Evolutionary conservation across 306 rosid species (phyloP), one percentile per base, ranked within the genome.

Genomic region (Lithocarpus polystachyus): DNA sequence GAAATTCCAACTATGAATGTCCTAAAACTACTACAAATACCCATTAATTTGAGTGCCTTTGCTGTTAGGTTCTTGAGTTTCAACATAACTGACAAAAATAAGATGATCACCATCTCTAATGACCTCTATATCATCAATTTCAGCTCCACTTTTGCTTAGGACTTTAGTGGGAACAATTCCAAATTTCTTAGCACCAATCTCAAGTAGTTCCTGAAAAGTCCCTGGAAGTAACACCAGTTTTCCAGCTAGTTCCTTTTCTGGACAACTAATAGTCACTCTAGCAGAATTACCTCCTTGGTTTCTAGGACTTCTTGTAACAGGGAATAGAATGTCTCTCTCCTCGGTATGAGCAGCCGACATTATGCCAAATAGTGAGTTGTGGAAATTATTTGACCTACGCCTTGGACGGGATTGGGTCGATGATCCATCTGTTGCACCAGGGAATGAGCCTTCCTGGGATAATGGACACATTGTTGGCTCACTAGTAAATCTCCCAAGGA

Each of bases 101-200:
- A 95, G 91, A 83, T 89, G 89, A 75, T 95, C 99, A 54, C 92
- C 94, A 31, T 95, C 98, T 78, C 98, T 95, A 81, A 95, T 90
- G 26, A 95, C 98, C 18, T 93, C 94, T 74, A 90, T 64, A 29
- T 83, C 82, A 29, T 93, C 98, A 72, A 95, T 88, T 79, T 88
- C 93, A 75, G 88, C 94, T 68, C 98, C 98, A 74, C 82, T 91
- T 84, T 75, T 84, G 86, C 64, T 77, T 0, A 93, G 57, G 70
- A 95, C 83, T 80, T 87, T 93, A 22, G 56, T 26, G 5, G 73
- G 79, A 56, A 9, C 17, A 40, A 89, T 8, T 59, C 93, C 90
- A 55, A 88, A 90, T 84, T 89, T 95, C 85, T 89, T 87, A 2
- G 84, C 86, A 72, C 98, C 96, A 22, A 89, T 86, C 83, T 89